phyloP scores from a whole-genome alignment of 495 filamentous ascomycete species.

The Podospora anserina region DNA sequence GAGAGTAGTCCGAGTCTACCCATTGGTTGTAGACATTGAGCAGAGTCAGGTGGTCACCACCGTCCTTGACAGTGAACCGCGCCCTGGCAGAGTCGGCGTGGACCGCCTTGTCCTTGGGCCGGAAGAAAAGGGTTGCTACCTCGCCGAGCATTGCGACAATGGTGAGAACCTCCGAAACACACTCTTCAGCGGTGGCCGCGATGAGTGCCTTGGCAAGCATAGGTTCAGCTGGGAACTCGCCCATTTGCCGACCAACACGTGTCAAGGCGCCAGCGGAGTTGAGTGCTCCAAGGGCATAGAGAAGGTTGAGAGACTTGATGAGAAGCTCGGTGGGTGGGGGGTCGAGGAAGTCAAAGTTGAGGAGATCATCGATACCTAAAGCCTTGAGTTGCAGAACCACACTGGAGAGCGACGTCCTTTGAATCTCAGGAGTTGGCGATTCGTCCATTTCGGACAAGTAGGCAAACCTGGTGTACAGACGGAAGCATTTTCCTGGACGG shows the following conservation, averaged over 20 bases:
- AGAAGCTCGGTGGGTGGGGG: constrained; percentile 87
- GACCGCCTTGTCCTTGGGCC: constrained; percentile 96
- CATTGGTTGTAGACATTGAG: constrained; percentile 98
- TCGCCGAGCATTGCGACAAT: constrained; percentile 94
- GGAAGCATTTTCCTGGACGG: constrained; percentile 90
- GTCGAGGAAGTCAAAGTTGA: constrained; percentile 97
- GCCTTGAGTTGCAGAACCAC: constrained; percentile 85
- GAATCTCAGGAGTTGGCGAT: constrained; percentile 90
- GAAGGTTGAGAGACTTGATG: constrained; percentile 84
- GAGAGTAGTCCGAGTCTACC: constrained; percentile 87
- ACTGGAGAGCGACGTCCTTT: constrained; percentile 79
- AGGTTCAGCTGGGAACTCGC: constrained; percentile 91
- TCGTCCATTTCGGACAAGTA: constrained; percentile 94
- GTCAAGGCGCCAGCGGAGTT: constrained; percentile 89
- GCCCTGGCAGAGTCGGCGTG: constrained; percentile 91
- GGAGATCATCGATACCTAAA: constrained; percentile 87
- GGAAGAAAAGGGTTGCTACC: constrained; percentile 84
- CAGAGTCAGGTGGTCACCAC: constrained; percentile 85
- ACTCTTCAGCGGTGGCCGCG: constrained; percentile 82
- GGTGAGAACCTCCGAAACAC: constrained; percentile 91
- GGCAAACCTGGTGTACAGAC: constrained; percentile 91
- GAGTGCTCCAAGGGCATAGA: constrained; percentile 87
- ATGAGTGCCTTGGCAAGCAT: constrained; percentile 91
- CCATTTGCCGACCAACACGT: constrained; percentile 91
- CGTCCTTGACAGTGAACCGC: constrained; percentile 87